Base-by-base conservation (phyloP, 2,329 filamentous ascomycete genomes). In the Ceratocystis eucalypticola region DNA sequence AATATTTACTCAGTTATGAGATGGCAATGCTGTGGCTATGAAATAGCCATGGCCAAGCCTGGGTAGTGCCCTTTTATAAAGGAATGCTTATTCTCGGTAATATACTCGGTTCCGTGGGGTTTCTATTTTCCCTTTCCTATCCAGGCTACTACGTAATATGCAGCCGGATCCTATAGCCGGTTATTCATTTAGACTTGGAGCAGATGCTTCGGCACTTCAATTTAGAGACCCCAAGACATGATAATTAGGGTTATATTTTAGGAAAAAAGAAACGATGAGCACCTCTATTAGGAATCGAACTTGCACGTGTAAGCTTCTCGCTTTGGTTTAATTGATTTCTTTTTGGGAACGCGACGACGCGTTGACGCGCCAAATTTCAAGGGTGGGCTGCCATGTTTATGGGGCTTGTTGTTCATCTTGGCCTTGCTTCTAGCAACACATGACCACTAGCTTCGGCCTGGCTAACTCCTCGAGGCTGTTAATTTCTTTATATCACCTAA, bases 241-340 rank as follows among this genome's bases (percentile, higher is more conserved):
- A 12, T 3, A 7, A 15, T n/a, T 46, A 45, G 44, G 37, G 37
- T 62, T 28, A 10, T 10, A 20, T n/a, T 22, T 37, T 33, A 25
- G n/a, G 6, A 8, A 57, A 64, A 64, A 59, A 20, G n/a, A 59
- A 57, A 5, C 17, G 5, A 17, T 48, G 17, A 48, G 12, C 28
- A 33, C 46, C 61, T 50, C 61, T 50, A 5, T 7, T 0, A 53
- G 50, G 37, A 61, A 66, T 66, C 41, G 55, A 61, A 66, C 55
- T 15, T 45, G 46, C 55, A 66, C 55, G 12, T 66, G 64, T 17
- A 37, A 53, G 28, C 25, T 50, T 8, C 12, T 48, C 30, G 17
- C 20, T 30, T 55, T 63, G 61, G 65, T 64, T 67, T 53, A 67
- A 67, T 67, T 61, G 65, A 67, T 57, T 41, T 46, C 41, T 7